A percentile compares a stretch with the other conserved stretches of the same genome.
phyloP scores from a whole-genome alignment of 495 filamentous ascomycete species.

The Penicillium macrosclerotiorum region DNA sequence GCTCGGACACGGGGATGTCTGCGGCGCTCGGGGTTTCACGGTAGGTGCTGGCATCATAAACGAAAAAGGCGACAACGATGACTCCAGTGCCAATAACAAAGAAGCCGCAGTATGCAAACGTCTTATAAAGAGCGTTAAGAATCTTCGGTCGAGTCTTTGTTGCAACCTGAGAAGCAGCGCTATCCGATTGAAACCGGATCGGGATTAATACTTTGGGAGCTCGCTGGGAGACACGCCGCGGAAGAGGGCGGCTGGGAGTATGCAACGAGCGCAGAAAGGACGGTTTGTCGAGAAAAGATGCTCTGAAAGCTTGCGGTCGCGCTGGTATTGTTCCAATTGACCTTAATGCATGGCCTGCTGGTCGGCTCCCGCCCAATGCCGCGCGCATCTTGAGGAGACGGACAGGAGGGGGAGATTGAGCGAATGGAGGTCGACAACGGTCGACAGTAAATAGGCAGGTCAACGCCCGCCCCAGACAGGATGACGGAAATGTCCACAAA shows the following conservation, averaged over 20 bases:
- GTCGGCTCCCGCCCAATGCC: conserved; percentile 37
- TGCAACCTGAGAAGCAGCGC: conserved; percentile 12
- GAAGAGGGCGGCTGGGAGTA: conserved; percentile 21
- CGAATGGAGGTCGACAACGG: conserved; percentile 16
- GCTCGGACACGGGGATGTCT: conserved; percentile 78
- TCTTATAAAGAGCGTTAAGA: conserved; percentile 35
- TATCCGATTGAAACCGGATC: conserved; percentile 32
- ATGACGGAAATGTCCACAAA: too few relatives aligned
- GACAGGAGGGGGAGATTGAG: conserved; percentile 4
- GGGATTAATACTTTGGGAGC: conserved; percentile 7
- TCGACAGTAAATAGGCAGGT: conserved; percentile 5
- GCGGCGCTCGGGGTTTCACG: conserved; percentile 57
- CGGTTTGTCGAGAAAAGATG: conserved; percentile 5
- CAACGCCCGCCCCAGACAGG: too few relatives aligned
- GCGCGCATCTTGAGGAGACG: conserved; percentile 33
- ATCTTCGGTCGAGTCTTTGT: conserved; percentile 12
- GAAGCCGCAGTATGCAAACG: conserved; percentile 57
- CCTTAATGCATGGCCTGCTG: conserved; percentile 30
- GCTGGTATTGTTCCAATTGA: conserved; percentile 29
- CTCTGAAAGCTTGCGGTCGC: conserved; percentile 20
- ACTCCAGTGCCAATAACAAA: conserved; percentile 53
- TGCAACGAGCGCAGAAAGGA: conserved; percentile 22
- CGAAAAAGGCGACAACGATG: conserved; percentile 76
- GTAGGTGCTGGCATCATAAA: conserved; percentile 94
- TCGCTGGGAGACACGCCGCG: conserved; percentile 24